Conservation (phyloP, 1,139 yeast species). For the Suhomyces choctaworum region DNA sequence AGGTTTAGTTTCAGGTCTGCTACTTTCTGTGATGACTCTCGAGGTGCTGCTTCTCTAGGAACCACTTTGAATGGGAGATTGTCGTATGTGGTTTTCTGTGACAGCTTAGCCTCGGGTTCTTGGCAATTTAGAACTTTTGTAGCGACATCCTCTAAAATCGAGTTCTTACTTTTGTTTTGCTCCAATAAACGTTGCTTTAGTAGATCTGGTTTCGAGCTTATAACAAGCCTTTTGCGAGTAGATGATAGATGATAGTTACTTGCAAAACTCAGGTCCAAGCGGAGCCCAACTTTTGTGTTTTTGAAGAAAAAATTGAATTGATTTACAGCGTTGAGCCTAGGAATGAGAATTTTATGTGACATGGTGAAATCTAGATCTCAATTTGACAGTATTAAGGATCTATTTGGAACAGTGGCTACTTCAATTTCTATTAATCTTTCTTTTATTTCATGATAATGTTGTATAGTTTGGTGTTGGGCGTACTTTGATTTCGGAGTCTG, state of each 20-base stretch:
- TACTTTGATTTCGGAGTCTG: not conserved
- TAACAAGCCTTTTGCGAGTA: constrained; percentile 1
- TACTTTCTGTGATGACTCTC: constrained; percentile 1
- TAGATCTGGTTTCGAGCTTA: not conserved
- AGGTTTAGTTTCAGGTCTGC: constrained; percentile 9
- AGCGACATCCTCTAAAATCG: constrained; percentile 31
- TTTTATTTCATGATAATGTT: not conserved
- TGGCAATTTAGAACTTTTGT: constrained; percentile 42
- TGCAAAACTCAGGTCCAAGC: constrained; percentile 37
- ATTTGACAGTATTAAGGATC: too few relatives aligned
- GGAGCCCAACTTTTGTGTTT: constrained; percentile 35
- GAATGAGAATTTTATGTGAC: constrained; percentile 26
- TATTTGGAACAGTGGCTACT: too few relatives aligned
- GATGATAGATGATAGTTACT: constrained; percentile 31
- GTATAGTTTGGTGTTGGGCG: not conserved
- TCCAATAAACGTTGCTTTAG: not conserved
- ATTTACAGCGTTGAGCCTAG: constrained; percentile 31
- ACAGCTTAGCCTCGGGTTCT: constrained; percentile 33
- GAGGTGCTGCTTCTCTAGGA: constrained; percentile 28
- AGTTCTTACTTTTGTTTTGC: constrained; percentile 5
- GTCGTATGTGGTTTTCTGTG: constrained; percentile 21
- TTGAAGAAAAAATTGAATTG: constrained; percentile 44
- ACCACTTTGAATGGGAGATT: constrained; percentile 63
- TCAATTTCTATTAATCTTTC: not conserved
- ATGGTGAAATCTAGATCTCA: constrained; percentile 14